These are phyloP conservation scores for Nakazawaea holstii DNA, from an alignment of 805 yeast genomes.

Conservation along the genomic window DNA sequence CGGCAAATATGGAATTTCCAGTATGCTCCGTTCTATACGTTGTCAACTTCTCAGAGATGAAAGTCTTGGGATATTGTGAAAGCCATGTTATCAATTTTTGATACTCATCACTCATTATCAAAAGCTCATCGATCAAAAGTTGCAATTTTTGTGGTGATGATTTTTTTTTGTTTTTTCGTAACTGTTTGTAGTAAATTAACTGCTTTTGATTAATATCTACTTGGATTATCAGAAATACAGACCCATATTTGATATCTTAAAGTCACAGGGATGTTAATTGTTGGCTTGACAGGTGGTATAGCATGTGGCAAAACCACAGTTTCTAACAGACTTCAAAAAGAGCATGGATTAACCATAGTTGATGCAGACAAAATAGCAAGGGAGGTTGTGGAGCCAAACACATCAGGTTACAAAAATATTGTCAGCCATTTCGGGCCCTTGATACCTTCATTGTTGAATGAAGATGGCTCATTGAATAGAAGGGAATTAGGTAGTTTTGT, in stretches of 20 bases:
- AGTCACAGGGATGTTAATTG: constrained; percentile 56
- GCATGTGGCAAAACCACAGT: constrained; percentile 97
- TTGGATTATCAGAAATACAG: not conserved
- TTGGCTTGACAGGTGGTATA: constrained; percentile 97
- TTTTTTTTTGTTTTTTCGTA: not conserved
- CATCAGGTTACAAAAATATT: constrained; percentile 61
- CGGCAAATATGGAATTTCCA: constrained; percentile 64
- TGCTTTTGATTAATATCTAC: not conserved
- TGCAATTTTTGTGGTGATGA: constrained; percentile 4
- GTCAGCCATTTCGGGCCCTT: constrained; percentile 51
- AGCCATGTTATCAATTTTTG: constrained; percentile 28
- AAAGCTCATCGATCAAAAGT: constrained; percentile 8
- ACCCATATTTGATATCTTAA: not conserved
- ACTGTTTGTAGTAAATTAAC: not conserved
- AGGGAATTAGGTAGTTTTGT: constrained; percentile 73
- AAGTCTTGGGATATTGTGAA: constrained; percentile 16
- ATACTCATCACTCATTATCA: not conserved
- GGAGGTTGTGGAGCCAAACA: constrained; percentile 79
- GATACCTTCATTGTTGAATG: constrained; percentile 43
- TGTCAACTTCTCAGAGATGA: constrained; percentile 33
- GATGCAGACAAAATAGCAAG: constrained; percentile 93
- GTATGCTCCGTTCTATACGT: constrained; percentile 37
- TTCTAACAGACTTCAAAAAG: constrained; percentile 48
- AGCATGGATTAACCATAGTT: constrained; percentile 52
- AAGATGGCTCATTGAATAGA: constrained; percentile 56